Base-by-base conservation (phyloP, 371 early-diverging fungal genomes). In the Catenaria anguillulae region DNA sequence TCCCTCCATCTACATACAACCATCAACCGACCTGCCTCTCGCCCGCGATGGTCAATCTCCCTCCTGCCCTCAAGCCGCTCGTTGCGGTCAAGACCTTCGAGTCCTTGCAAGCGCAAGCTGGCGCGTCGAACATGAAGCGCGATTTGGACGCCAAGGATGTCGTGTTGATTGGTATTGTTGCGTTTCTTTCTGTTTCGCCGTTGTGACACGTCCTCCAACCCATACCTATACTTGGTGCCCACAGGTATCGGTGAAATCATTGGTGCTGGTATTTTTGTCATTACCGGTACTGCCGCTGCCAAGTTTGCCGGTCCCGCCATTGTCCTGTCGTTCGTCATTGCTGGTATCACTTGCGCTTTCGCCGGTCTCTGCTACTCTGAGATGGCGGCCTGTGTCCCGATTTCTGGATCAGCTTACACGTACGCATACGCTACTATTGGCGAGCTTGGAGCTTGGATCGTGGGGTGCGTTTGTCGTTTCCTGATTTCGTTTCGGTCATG, bases 161-260 rank as follows among this genome's bases (percentile, higher is more conserved):
- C 35, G 73, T 74, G 45, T 56, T 70, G 10, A 61, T 81, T 34
- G 82, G 82, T 0, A 63, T 80, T 62, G n/a, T n/a, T n/a, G n/a
- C n/a, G n/a, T n/a, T n/a, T n/a, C n/a, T n/a, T n/a, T n/a, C n/a
- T n/a, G n/a, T n/a, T n/a, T n/a, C n/a, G n/a, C n/a, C n/a, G n/a
- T n/a, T n/a, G n/a, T n/a, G n/a, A n/a, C n/a, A n/a, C n/a, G n/a
- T n/a, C n/a, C n/a, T n/a, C n/a, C n/a, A n/a, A n/a, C n/a, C n/a
- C n/a, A n/a, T n/a, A n/a, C n/a, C n/a, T n/a, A n/a, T n/a, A n/a
- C n/a, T n/a, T n/a, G n/a, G n/a, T n/a, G n/a, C n/a, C n/a, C n/a
- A n/a, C n/a, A n/a, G n/a, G n/a, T n/a, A n/a, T n/a, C n/a, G 90
- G 88, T 64, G 83, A 80, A 54, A 88, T 87, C 60, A 85, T 90